Evolutionary conservation across 306 rosid species (phyloP).

Genomic region (Phaseolus lunatus): DNA sequence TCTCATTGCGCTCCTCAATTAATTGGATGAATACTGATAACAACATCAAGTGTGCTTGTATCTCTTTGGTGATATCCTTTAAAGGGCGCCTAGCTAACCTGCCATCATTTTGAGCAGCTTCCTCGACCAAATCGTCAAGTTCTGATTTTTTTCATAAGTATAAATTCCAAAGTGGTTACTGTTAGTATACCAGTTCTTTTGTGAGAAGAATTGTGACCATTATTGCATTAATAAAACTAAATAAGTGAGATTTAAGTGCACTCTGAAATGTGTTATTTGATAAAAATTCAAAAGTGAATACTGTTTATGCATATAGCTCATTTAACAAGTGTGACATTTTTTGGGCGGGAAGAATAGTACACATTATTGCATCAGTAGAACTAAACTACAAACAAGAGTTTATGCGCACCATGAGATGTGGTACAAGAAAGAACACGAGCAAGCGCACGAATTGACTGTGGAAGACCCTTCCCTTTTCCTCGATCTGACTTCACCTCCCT

Average conservation of each 20-base stretch:
- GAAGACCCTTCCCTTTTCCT: slow-evolving; percentile 79
- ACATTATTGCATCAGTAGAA: background rate
- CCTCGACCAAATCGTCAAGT: slow-evolving; percentile 57
- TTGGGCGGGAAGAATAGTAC: background rate
- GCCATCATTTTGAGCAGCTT: slow-evolving; percentile 76
- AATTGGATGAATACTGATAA: slow-evolving; percentile 53
- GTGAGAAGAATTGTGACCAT: slow-evolving; percentile 5
- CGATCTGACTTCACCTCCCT: slow-evolving; percentile 69
- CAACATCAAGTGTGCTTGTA: slow-evolving; percentile 69
- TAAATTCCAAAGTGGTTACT: slow-evolving; percentile 37
- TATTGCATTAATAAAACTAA: background rate
- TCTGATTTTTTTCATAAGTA: slow-evolving; percentile 56
- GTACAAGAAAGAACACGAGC: slow-evolving; percentile 71
- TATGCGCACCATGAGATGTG: slow-evolving; percentile 55
- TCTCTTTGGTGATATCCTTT: slow-evolving; percentile 61
- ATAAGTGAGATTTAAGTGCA: slow-evolving; percentile 23
- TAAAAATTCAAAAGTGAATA: slow-evolving; percentile 8
- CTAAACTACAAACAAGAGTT: background rate
- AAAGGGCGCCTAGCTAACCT: slow-evolving; percentile 77
- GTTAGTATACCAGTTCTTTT: background rate
- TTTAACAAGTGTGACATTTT: slow-evolving; percentile 8
- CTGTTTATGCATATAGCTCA: slow-evolving; percentile 10
- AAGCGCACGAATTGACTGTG: slow-evolving; percentile 82
- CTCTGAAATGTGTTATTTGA: slow-evolving; percentile 49
- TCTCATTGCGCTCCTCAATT: slow-evolving; percentile 54